Evolutionary conservation across 306 rosid genomes (phyloP), one percentile per base, ranked within the genome.

Genomic region (Citrullus amarus): DNA sequence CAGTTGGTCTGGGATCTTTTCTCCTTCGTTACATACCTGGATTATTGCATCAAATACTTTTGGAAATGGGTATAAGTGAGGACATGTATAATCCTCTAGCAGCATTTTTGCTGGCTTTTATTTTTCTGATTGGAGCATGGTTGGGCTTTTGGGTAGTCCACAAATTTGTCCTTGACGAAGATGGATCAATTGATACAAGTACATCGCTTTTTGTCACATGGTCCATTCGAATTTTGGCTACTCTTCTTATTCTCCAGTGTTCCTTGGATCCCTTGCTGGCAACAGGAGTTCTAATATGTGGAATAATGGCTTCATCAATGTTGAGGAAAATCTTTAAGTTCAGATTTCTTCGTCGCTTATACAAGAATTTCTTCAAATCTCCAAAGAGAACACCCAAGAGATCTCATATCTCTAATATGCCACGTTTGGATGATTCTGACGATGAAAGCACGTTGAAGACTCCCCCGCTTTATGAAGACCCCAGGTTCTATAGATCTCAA

Each of bases 71-170:
- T 88, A 75, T 95, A 70, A 87, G 81, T 41, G 92, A 92, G 83
- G 99, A 95, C 84, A 86, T 95, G 99, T 92, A 91, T 83, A 82
- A 88, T 85, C 99, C 97, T 92, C 75, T 95, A 85, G 97, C 89
- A 38, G 78, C 90, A 86, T 88, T 95, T 89, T 86, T 91, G 78
- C 85, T 92, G 82, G 88, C 93, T 79, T 92, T 95, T 85, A 70
- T 95, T 76, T 85, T 88, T 78, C 82, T 95, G 81, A 79, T 76
- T 41, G 99, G 97, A 81, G 97, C 99, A 58, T 92, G 99, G 97
- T 80, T 92, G 88, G 99, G 99, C 71, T 95, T 95, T 80, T 95
- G 92, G 97, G 90, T 87, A 70, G 91, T 92, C 36, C 96, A 77
- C 69, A 91, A 91, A 86, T 86, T 95, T 81, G 88, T 93, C 82